These are phyloP conservation scores for Salicornia ramosissima DNA, from an alignment of 148 eudicot species.

Conservation along the genomic window DNA sequence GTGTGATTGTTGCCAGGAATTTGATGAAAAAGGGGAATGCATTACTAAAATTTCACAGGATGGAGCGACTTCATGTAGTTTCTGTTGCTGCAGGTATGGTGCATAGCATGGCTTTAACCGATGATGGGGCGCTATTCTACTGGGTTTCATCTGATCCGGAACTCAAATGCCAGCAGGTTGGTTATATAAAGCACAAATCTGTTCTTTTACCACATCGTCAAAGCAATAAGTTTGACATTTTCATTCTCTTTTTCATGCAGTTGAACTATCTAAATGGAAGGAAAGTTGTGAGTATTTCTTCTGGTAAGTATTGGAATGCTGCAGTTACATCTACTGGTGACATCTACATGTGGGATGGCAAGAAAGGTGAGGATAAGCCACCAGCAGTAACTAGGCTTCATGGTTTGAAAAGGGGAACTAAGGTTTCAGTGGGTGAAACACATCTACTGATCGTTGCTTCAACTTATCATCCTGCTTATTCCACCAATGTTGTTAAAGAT, in stretches of 20 bases:
- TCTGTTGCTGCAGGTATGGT: conserved; percentile 82
- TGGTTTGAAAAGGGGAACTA: conserved; percentile 81
- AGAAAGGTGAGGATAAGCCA: conserved; percentile 50
- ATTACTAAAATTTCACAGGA: conserved; percentile 68
- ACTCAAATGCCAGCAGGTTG: conserved; percentile 88
- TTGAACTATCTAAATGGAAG: conserved; percentile 60
- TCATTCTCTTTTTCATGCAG: conserved; percentile 27
- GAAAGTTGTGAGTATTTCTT: conserved; percentile 58
- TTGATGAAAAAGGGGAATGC: conserved; percentile 66
- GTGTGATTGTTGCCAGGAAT: conserved; percentile 68
- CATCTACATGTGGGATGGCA: conserved; percentile 88
- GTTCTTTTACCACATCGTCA: not conserved
- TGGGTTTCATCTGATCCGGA: conserved; percentile 91
- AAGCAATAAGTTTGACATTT: not conserved
- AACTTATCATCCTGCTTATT: conserved; percentile 75
- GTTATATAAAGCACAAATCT: not conserved
- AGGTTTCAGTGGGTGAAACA: conserved; percentile 89
- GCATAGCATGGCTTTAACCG: conserved; percentile 84
- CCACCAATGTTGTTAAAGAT: conserved; percentile 27
- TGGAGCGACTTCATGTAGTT: conserved; percentile 72
- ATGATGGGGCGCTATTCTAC: conserved; percentile 84
- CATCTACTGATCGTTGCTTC: conserved; percentile 76
- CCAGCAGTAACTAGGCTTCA: conserved; percentile 62
- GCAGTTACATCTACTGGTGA: conserved; percentile 79
- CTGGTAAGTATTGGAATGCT: conserved; percentile 92